A percentile compares a stretch with the other conserved stretches of the same genome.
phyloP scores from a whole-genome alignment of 371 early-diverging fungal species.

The Mucor indicus region DNA sequence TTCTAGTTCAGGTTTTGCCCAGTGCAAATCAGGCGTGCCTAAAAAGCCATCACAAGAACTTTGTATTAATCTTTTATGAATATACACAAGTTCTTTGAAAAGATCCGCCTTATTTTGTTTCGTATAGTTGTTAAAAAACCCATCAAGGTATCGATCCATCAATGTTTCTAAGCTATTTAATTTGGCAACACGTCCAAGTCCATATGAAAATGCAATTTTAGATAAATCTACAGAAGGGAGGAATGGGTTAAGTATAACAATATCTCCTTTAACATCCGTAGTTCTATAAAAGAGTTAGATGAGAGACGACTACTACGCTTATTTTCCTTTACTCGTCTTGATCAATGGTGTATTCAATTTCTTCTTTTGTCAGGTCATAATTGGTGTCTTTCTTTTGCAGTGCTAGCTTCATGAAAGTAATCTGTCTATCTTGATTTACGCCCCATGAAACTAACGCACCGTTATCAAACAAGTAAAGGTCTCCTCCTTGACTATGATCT shows the following conservation, averaged over 20 bases:
- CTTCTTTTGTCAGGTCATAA: conserved; percentile 1
- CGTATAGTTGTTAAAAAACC: background rate
- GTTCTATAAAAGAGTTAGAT: conserved; percentile 13
- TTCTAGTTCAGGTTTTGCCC: conserved; percentile 28
- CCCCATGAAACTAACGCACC: conserved; percentile 30
- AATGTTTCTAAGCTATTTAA: conserved; percentile 15
- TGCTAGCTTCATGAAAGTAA: conserved; percentile 1
- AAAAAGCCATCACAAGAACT: conserved; percentile 21
- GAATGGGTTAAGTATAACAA: conserved; percentile 28
- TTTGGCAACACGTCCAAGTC: conserved; percentile 28
- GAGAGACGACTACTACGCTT: background rate
- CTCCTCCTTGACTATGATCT: conserved; percentile 20
- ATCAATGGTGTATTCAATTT: conserved; percentile 22
- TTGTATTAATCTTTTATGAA: background rate
- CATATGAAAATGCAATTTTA: conserved; percentile 30
- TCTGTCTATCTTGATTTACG: conserved; percentile 2
- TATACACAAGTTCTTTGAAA: background rate
- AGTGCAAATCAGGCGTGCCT: conserved; percentile 25
- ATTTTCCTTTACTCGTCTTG: conserved; percentile 27
- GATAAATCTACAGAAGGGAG: conserved; percentile 19
- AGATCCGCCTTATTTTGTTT: background rate
- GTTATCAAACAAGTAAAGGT: conserved; percentile 25
- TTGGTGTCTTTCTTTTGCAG: background rate
- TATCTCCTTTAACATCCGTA: conserved; percentile 26
- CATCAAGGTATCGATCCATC: background rate